Evolutionary conservation across 345 rosid genomes (phyloP), one percentile per base, ranked within the genome.

Genomic region (Salix exigua): DNA sequence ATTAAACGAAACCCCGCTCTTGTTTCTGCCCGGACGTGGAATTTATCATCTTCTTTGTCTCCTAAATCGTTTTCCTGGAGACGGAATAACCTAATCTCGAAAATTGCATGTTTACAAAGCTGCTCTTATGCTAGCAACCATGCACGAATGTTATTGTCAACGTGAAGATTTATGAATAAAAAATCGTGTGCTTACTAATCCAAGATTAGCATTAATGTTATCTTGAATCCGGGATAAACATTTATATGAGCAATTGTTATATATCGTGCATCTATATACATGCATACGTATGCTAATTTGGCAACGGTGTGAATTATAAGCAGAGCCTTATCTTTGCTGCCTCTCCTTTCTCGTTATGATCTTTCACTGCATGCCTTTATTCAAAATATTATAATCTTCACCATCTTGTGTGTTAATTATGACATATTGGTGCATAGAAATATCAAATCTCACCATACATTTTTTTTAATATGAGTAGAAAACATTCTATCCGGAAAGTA

Each of bases 31-130:
- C n/a, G 21, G 10, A 7, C 12, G 8, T n/a, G 14, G 28, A 1
- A 1, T n/a, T n/a, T 9, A 55, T n/a, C 62, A n/a, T 55, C 28
- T 10, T n/a, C 14, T n/a, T n/a, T 9, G 62, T n/a, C 62, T 7
- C 62, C 25, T 55, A 7, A 7, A 53, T 21, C 23, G 26, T 53
- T 19, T 2, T 53, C 25, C 26, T 8, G 2, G 25, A 53, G 12
- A 53, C 61, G 7, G 14, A 2, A 60, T 8, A 73, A 68, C 72
- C 75, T 77, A 68, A 81, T 76, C 83, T 28, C 53, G 26, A 73
- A n/a, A 58, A 21, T n/a, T 33, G 28, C 4, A 50, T 35, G 77
- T 19, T 68, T 69, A 61, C 77, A 62, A 50, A 30, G 62, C 62
- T 21, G 10, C n/a, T 10, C 61, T 55, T 1, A 55, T 21, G 0